Percentiles rank a stretch among this genome's conserved stretches.
Conservation (phyloP, 768 basidiomycete genomes). For the Termitomyces sp. region DNA sequence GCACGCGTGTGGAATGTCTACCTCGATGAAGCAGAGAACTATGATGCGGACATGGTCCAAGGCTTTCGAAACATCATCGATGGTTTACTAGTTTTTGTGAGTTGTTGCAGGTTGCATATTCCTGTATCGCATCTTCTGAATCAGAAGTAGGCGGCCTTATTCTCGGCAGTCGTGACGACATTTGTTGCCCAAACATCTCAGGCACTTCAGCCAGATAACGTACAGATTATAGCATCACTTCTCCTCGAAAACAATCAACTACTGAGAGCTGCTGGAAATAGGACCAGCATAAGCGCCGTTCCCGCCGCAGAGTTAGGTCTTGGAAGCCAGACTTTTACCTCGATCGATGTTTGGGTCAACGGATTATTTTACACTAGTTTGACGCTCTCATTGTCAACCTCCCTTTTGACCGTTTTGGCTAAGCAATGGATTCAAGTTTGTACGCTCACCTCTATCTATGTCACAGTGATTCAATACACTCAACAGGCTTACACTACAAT, state of each 20-base stretch:
- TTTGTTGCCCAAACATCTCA: background rate
- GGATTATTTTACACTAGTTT: background rate
- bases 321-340: background rate
- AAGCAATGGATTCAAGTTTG: background rate
- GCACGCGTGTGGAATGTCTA: background rate
- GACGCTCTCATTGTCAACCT: background rate
- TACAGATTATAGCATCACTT: background rate
- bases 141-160: background rate
- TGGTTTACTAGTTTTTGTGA: background rate
- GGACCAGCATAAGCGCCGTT: background rate
- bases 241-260: background rate
- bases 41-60: background rate
- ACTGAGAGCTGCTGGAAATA: background rate
- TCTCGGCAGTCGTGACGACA: background rate
- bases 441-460: background rate
- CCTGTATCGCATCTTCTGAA: background rate
- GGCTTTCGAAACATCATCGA: background rate
- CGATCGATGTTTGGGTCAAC: background rate
- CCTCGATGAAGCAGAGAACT: background rate
- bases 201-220: background rate
- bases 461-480: background rate
- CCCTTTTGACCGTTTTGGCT: background rate
- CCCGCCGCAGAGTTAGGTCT: background rate
- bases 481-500: background rate
- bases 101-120: background rate